phyloP scores from a whole-genome alignment of 2,329 filamentous ascomycete genomes.

The Pseudogymnoascus sp. region DNA sequence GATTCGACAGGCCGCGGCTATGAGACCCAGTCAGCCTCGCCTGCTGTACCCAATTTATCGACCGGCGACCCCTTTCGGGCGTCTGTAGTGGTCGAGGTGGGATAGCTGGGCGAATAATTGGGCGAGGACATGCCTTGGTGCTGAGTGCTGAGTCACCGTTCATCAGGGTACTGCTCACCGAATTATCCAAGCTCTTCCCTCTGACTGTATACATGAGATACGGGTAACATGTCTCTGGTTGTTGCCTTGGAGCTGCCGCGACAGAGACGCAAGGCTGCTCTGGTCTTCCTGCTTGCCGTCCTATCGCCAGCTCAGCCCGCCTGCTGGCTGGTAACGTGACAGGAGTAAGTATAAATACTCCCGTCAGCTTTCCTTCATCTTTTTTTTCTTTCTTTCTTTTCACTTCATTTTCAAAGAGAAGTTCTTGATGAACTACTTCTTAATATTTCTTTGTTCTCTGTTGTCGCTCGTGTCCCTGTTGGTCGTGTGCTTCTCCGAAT shows the following conservation, averaged over 20 bases:
- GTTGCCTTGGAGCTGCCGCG: neutral
- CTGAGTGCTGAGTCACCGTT: neutral
- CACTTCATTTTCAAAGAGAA: neutral
- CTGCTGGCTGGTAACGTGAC: neutral
- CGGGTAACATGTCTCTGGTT: neutral
- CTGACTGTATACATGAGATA: neutral
- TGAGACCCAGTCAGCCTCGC: neutral
- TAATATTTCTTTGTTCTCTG: neutral
- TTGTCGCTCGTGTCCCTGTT: neutral
- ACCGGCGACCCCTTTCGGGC: neutral
- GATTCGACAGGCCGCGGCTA: neutral
- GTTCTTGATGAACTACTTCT: neutral
- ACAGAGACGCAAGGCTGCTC: neutral
- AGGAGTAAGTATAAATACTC: neutral
- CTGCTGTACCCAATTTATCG: neutral
- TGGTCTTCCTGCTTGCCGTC: neutral
- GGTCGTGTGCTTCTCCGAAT: neutral
- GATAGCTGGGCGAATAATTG: neutral
- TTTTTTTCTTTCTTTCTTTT: neutral
- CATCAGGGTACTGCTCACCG: neutral
- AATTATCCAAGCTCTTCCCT: neutral
- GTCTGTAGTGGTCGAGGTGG: neutral
- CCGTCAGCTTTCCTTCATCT: neutral
- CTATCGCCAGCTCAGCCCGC: neutral
- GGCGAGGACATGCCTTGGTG: neutral